Evolutionary conservation across 805 yeast genomes (phyloP).

Genomic region (Candida jianshihensis): DNA sequence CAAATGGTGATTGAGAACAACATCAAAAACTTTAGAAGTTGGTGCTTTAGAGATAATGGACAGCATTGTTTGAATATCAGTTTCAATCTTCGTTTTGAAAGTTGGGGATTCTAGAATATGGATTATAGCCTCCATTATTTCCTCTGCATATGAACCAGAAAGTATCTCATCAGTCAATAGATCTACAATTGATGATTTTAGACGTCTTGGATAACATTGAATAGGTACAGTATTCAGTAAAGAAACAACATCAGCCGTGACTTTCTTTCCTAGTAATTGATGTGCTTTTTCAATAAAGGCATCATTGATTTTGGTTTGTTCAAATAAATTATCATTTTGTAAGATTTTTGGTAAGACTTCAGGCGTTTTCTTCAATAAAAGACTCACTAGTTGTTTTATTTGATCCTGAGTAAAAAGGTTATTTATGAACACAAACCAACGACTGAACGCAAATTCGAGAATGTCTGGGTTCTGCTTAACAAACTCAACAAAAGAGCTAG

Average conservation of each 20-base stretch:
- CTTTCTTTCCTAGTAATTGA: neutral
- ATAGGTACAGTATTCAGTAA: conserved; percentile 34
- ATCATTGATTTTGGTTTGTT: conserved; percentile 35
- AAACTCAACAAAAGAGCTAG: conserved; percentile 21
- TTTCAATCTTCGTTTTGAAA: conserved; percentile 45
- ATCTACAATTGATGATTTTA: conserved; percentile 24
- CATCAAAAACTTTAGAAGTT: conserved; percentile 24
- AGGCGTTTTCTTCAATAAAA: conserved; percentile 23
- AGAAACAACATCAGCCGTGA: neutral
- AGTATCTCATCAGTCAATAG: conserved; percentile 10
- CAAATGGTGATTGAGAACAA: conserved; percentile 34
- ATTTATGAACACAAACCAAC: conserved; percentile 52
- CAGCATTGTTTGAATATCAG: conserved; percentile 24
- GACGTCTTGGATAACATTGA: conserved; percentile 37
- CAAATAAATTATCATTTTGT: conserved; percentile 35
- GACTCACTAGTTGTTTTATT: conserved; percentile 23
- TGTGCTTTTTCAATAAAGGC: conserved; percentile 17
- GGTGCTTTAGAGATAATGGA: conserved; percentile 13
- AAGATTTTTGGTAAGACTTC: conserved; percentile 25
- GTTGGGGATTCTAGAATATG: conserved; percentile 46
- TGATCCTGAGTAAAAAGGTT: conserved; percentile 25
- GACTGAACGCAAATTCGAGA: conserved; percentile 27
- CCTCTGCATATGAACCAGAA: conserved; percentile 3
- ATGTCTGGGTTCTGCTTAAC: conserved; percentile 12
- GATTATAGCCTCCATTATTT: conserved; percentile 20